A percentile compares a stretch with the other conserved stretches of the same genome.
Conservation (phyloP, 768 basidiomycete genomes). For the Termitomyces sp. region DNA sequence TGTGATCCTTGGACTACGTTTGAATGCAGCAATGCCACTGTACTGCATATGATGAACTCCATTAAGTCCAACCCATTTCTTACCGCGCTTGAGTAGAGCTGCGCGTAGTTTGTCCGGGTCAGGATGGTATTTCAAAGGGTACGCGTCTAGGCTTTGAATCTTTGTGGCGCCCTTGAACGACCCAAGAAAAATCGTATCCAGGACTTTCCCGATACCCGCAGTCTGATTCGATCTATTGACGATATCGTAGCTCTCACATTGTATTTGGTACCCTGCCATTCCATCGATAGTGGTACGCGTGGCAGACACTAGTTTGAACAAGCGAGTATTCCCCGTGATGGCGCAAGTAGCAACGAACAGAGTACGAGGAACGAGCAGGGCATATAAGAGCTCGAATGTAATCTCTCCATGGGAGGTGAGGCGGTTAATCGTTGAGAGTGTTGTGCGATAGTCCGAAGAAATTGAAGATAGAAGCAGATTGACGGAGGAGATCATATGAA, state of each 20-base stretch:
- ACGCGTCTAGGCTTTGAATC: slow-evolving; percentile 48
- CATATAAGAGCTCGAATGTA: slow-evolving; percentile 51
- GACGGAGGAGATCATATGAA: slow-evolving; percentile 40
- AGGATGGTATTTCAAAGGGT: slow-evolving; percentile 50
- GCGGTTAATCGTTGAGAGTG: slow-evolving; percentile 42
- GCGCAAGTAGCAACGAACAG: slow-evolving; percentile 50
- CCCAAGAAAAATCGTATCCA: slow-evolving; percentile 36
- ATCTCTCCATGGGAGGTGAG: slow-evolving; percentile 55
- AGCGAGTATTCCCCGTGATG: slow-evolving; percentile 48
- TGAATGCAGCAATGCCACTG: slow-evolving; percentile 47
- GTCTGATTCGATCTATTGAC: slow-evolving; percentile 35
- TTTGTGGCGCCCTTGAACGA: slow-evolving; percentile 47
- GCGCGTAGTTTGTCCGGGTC: slow-evolving; percentile 40
- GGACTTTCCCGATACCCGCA: slow-evolving; percentile 38
- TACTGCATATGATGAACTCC: slow-evolving; percentile 58
- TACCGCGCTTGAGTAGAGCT: slow-evolving; percentile 44
- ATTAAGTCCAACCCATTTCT: slow-evolving; percentile 51
- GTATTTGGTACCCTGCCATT: slow-evolving; percentile 39
- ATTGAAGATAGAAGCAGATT: slow-evolving; percentile 49
- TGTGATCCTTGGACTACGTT: slow-evolving; percentile 30
- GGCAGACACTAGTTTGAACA: slow-evolving; percentile 44
- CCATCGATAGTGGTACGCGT: slow-evolving; percentile 32
- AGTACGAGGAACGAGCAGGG: slow-evolving; percentile 52
- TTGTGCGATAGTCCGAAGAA: slow-evolving; percentile 45
- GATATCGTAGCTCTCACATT: slow-evolving; percentile 50